Evolutionary conservation across 257 asterid species (phyloP).

Genomic region (Primulina eburnea): DNA sequence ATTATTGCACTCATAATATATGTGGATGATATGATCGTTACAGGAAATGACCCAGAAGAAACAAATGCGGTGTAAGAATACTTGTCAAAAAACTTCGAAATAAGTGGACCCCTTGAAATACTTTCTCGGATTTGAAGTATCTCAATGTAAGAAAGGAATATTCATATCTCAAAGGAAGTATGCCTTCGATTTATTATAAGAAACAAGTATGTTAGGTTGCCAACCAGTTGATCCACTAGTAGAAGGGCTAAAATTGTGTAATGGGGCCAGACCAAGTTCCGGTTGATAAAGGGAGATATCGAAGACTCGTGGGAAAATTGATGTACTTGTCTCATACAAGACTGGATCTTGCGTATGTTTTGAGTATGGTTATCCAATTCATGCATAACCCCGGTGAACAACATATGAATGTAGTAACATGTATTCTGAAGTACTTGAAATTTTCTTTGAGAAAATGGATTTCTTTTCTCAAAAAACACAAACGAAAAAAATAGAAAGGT

Average conservation of each 20-base stretch:
- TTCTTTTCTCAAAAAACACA: not conserved
- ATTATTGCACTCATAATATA: not conserved
- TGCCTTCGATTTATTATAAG: not conserved
- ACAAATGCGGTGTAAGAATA: too few relatives aligned
- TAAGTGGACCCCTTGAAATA: too few relatives aligned
- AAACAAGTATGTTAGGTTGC: not conserved
- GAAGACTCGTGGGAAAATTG: slow-evolving; percentile 2
- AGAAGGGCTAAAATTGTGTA: not conserved
- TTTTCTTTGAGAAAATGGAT: not conserved
- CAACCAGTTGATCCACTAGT: not conserved
- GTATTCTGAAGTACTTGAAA: slow-evolving; percentile 9
- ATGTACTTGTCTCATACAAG: not conserved
- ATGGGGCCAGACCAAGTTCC: not conserved
- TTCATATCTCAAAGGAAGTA: slow-evolving; percentile 2
- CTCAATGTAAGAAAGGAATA: not conserved
- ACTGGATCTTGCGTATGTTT: not conserved
- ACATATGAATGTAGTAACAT: slow-evolving; percentile 5
- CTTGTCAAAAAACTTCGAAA: too few relatives aligned
- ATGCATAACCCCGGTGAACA: not conserved
- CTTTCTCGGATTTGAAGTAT: not conserved
- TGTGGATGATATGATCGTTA: not conserved
- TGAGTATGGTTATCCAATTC: too few relatives aligned
- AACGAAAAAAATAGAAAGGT: not conserved
- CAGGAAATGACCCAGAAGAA: too few relatives aligned
- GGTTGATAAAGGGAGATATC: not conserved